Conservation (phyloP, 768 basidiomycete genomes). For the Rhodotorula paludigena region DNA sequence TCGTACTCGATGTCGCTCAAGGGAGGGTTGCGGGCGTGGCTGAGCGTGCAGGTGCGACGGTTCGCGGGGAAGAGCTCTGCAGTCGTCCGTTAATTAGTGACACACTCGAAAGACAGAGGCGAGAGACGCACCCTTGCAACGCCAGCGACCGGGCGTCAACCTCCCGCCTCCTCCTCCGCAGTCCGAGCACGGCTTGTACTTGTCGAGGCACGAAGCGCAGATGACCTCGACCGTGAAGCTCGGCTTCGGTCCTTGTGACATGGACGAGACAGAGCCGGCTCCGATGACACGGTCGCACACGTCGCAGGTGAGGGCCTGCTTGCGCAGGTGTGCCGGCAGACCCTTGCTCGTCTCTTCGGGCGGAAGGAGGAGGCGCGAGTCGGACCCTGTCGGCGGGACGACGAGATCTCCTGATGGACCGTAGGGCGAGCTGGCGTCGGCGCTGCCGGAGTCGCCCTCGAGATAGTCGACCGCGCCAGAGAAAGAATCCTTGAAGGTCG, state of each 20-base stretch:
- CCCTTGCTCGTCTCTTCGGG: slow-evolving; percentile 15
- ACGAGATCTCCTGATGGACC: too few relatives aligned
- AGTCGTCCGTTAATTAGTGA: neutral
- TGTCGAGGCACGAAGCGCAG: slow-evolving; percentile 4
- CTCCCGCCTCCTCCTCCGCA: slow-evolving; percentile 6
- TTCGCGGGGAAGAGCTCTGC: slow-evolving; percentile 16
- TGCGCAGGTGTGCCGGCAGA: neutral
- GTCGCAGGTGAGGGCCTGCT: slow-evolving; percentile 14
- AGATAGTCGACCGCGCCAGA: slow-evolving; percentile 15
- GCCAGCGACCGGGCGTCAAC: neutral
- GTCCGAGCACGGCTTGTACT: slow-evolving; percentile 15
- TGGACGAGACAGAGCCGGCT: slow-evolving; percentile 3
- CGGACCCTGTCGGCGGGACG: too few relatives aligned
- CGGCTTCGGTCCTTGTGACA: neutral
- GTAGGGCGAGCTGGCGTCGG: too few relatives aligned
- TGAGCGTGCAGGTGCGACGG: slow-evolving; percentile 9
- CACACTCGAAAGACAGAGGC: neutral
- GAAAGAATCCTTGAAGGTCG: slow-evolving; percentile 8
- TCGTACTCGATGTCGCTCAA: slow-evolving; percentile 10
- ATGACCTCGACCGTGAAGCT: slow-evolving; percentile 20
- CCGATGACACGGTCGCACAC: slow-evolving; percentile 21
- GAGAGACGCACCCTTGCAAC: slow-evolving; percentile 5
- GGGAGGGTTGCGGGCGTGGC: slow-evolving; percentile 19
- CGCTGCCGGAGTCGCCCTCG: too few relatives aligned
- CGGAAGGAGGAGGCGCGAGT: neutral